Evolutionary conservation across 1,284 basidiomycete species (phyloP).

Genomic region (Heliocybe sulcata): DNA sequence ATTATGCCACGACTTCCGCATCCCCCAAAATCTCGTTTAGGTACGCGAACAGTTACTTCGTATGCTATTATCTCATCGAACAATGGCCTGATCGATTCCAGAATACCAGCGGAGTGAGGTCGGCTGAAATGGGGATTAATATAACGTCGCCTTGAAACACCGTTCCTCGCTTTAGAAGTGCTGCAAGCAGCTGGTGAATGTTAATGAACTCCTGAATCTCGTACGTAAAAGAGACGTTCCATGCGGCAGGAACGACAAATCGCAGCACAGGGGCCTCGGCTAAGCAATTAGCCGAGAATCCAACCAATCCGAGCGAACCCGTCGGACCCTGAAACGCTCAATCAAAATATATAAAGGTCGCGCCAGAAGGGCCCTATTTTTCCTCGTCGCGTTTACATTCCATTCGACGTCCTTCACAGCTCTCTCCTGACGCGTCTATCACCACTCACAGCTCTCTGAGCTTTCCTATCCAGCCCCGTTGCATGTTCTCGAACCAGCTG

Average conservation of each 20-base stretch:
- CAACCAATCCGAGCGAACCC: too few species aligned
- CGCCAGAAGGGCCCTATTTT: background rate
- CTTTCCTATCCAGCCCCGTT: constrained; percentile 24
- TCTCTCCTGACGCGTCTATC: background rate
- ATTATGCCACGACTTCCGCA: too few species aligned
- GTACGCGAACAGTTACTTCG: too few species aligned
- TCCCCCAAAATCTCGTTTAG: too few species aligned
- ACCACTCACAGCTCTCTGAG: background rate
- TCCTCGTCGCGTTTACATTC: background rate
- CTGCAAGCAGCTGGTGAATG: too few species aligned
- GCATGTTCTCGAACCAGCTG: constrained; percentile 87
- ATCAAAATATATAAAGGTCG: background rate
- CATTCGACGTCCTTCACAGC: background rate
- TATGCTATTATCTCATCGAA: too few species aligned
- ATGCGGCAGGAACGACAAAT: too few species aligned
- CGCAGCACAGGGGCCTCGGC: background rate
- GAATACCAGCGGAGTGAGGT: background rate
- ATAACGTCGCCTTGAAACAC: too few species aligned
- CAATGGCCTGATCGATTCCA: background rate
- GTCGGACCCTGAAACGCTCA: background rate
- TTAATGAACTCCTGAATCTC: too few species aligned
- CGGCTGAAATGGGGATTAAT: background rate
- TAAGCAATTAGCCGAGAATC: background rate
- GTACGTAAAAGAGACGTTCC: too few species aligned
- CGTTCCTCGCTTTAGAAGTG: too few species aligned